Base-by-base conservation (phyloP, 1,284 basidiomycete genomes). In the Boletus sp. region DNA sequence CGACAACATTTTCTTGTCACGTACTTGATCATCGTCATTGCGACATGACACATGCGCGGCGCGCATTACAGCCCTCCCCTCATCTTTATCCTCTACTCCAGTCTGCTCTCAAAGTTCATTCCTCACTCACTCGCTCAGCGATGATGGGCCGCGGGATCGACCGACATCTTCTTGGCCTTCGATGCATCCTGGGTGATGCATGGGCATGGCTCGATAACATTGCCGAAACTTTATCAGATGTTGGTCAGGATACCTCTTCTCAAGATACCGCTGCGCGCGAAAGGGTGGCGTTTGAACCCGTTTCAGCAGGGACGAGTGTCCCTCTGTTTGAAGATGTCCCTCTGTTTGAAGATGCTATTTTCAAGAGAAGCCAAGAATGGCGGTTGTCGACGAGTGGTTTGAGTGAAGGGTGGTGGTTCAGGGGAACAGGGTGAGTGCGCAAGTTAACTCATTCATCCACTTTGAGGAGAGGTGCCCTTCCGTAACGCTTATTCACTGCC, bases 381-480 rank as follows among this genome's bases (percentile, higher is more conserved):
- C 90, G 88, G 62, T 72, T 98, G 42, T 93, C 89, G 59, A 97
- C 95, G 6, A 94, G 91, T 68, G 93, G 90, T 3, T 67, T 98
- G 57, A 92, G 86, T 65, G 85, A 88, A 17, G 94, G 94, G 1
- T 77, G 86, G 59, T 75, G 88, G 43, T 97, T 98, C 71, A 81
- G 83, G 44, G 95, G 94, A 2, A 97, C 94, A 7, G 94, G 94
- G 73, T 86, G 67, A 56, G 81, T 53, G 51, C 27, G n/a, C 32
- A 2, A 12, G 19, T 26, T 5, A 16, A 36, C 9, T 14, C 14
- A 29, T 39, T 17, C 17, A 32, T 23, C 4, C 23, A 17, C 27
- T 2, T 34, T 19, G 14, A 46, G 19, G 19, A 39, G 8, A 23
- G 26, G 5, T 35, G 19, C 19, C n/a, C 5, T 44, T 35, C 4